Evolutionary conservation across 2,329 filamentous ascomycete genomes (phyloP), one percentile per base, ranked within the genome.

Genomic region (Diaporthe citriasiana): DNA sequence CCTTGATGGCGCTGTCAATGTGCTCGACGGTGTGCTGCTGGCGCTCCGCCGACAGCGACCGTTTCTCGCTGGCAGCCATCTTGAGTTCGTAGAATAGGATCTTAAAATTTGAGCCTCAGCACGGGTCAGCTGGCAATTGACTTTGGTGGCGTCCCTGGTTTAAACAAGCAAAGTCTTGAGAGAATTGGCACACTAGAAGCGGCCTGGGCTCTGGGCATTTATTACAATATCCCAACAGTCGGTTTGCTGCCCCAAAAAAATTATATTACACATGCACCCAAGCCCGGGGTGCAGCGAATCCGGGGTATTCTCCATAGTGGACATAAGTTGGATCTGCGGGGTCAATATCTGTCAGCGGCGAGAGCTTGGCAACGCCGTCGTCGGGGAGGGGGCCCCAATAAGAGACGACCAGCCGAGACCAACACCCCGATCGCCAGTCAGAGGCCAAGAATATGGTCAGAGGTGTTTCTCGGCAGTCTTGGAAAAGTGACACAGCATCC

Each of bases 191-290:
- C n/a, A 51, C 13, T n/a, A 51, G 12, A 12, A 38, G 45, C n/a
- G 45, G 63, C 22, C 63, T 12, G 45, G 63, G 63, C 17, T 66
- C 63, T 66, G 63, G 45, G 63, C 63, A 66, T 66, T 66, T 66
- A 66, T 66, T 27, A 35, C 45, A 66, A 38, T 27, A 19, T 27
- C 33, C 22, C 60, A 65, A 40, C 45, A 38, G 60, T 27, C 17
- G 42, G 45, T 66, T 30, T 38, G 63, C 22, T 38, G 38, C 45
- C 63, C 63, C 63, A 66, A 45, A 38, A 22, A 35, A 47, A 1
- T 8, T 22, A 51, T 38, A 13, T 15, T 19, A 51, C 45, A 38
- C 63, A 22, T 51, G 63, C 30, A 33, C 63, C 45, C 45, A n/a
- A 51, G 22, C 12, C 63, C 13, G 63, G 63, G 63, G 63, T 66